Evolutionary conservation across 2,329 filamentous ascomycete species (phyloP), one percentile per base, ranked within the genome.

Genomic region (Thyridium curvatum): DNA sequence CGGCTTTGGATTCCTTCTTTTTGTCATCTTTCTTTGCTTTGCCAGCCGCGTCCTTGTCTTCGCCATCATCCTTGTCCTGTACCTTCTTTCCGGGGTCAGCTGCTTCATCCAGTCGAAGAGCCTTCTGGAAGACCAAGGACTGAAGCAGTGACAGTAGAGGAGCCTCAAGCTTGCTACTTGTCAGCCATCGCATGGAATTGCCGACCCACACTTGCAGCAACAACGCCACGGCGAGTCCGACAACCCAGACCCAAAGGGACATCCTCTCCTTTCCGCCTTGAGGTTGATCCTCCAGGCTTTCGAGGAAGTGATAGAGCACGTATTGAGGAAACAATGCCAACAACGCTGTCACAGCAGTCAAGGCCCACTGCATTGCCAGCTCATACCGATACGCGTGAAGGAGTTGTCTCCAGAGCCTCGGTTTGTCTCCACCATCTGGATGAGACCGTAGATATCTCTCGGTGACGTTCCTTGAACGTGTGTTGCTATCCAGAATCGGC

Each of bases 111-210:
- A 59, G 54, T 18, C 50, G 54, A 21, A 62, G 46, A 8, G 58
- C 58, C 38, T 62, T 62, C 33, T 53, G 48, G 34, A 62, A 62
- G 18, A 62, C 55, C 21, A 62, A 45, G 1, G 56, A 52, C 46
- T 62, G 59, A 30, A 62, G 39, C 5, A 60, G 46, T 6, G 55
- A 53, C 28, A 42, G 47, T 9, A 60, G 42, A 0, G 59, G 59
- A 12, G 51, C 52, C 14, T 59, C 56, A 2, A 61, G 56, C 1
- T 51, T 53, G 29, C 52, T 59, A 3, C 47, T 45, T 0, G 59
- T 61, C 38, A 58, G 50, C 59, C 59, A 61, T 36, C 50, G 54
- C 36, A 59, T 49, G 32, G 50, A 49, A 32, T 52, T 55, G 39
- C 48, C 48, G 21, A 57, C 47, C 26, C 52, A 53, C 12, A 58